Base-by-base conservation (phyloP, 768 basidiomycete species). In the Tulasnella sp. region DNA sequence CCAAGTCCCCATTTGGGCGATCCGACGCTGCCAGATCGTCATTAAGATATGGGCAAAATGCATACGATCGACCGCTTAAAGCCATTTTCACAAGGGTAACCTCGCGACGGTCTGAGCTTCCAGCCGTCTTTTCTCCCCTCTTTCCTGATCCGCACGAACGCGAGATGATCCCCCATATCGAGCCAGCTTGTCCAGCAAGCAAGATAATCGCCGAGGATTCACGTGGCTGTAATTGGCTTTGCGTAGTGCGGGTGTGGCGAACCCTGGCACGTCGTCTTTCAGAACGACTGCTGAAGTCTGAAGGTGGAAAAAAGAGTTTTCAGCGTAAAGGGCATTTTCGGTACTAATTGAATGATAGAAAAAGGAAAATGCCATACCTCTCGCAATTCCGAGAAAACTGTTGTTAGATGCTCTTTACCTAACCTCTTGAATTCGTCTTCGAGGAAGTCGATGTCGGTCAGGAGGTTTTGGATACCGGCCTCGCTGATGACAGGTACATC, bases 401-500 rank as follows among this genome's bases (percentile, higher is more conserved):
- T 85, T 75, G 87, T 88, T 32, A 96, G 86, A 82, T 93, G 90
- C 1, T 87, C 85, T 81, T 92, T 88, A 29, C 91, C 93, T 75
- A 92, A 91, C 69, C 90, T 86, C 81, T 89, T 90, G 80, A 96
- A 89, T 81, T 95, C 93, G n/a, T 90, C 90, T 80, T 97, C 94
- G 75, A 98, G 87, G 83, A 96, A 98, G 78, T 91, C 90, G 79
- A 96, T 89, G 82, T 98, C 96, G 70, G 92, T 89, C 75, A 93
- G 86, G 72, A 98, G 88, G 81, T 96, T 97, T 42, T 91, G 89
- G 61, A 98, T 87, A 0, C 93, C 95, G 81, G 93, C 92, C 82
- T 98, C 95, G 82, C 97, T 98, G 86, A 96, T 89, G 85, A 88
- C 88, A 10, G 87, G 85, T 35, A 95, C 89, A 78, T 92, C 91